Conservation (phyloP, 371 early-diverging fungal species). For the Lichtheimia ramosa region DNA sequence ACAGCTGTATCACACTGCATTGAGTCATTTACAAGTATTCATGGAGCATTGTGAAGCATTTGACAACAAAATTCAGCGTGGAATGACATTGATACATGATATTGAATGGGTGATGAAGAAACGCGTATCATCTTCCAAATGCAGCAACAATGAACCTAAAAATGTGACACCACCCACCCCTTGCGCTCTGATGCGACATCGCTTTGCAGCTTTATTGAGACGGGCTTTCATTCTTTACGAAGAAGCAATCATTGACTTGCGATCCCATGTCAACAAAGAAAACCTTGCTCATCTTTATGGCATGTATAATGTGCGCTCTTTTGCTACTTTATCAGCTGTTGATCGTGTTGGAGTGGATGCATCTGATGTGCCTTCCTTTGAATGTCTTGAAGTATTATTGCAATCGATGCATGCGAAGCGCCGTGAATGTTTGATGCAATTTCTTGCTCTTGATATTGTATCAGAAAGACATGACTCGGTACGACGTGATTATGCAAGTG, state of each 20-base stretch:
- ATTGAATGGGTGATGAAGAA: conserved; percentile 55
- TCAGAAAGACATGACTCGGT: conserved; percentile 31
- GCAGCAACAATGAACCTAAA: conserved; percentile 66
- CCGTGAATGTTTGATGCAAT: conserved; percentile 46
- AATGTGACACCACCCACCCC: conserved; percentile 30
- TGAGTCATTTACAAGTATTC: conserved; percentile 45
- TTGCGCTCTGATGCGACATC: conserved; percentile 38
- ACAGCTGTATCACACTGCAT: conserved; percentile 48
- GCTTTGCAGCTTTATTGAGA: conserved; percentile 27
- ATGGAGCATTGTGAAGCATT: conserved; percentile 54
- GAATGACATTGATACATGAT: conserved; percentile 65
- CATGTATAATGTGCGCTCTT: conserved; percentile 44
- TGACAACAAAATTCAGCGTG: conserved; percentile 58
- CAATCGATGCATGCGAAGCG: conserved; percentile 44
- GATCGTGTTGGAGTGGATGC: conserved; percentile 11
- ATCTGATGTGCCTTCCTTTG: conserved; percentile 20
- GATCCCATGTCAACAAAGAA: conserved; percentile 27
- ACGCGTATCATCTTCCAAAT: conserved; percentile 7
- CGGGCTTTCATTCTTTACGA: conserved; percentile 40
- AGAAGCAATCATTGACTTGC: conserved; percentile 38
- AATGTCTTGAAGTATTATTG: conserved; percentile 32
- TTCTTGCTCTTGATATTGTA: conserved; percentile 34
- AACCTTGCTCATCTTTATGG: conserved; percentile 35
- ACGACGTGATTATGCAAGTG: conserved; percentile 23
- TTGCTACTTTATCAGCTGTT: conserved; percentile 36